Evolutionary conservation across 352 stramenopile species (phyloP), one percentile per base, ranked within the genome.

Genomic region (Phytophthora lateralis): DNA sequence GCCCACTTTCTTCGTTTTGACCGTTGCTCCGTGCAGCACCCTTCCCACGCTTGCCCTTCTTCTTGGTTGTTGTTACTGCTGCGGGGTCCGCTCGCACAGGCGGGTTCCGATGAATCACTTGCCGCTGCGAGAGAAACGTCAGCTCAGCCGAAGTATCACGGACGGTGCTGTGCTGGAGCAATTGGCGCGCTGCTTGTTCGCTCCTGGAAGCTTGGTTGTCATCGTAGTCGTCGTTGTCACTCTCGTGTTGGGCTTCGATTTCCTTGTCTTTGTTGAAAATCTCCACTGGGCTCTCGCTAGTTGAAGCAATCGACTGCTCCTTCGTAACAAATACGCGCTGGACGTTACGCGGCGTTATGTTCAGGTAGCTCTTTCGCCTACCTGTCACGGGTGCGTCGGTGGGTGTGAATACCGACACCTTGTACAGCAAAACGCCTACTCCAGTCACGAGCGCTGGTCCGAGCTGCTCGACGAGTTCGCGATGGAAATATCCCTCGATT

Each of bases 401-500:
- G 3, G 80, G 82, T 2, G 75, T 78, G 45, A 90, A 91, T 26
- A 88, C 67, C 1, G 80, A 88, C 12, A 95, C 84, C 4, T 93
- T 77, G 24, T 83, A 75, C 0, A 95, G 67, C n/a, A 90, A 10
- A 26, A 92, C 51, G 6, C 63, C 86, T 0, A 71, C 74, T 9
- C 81, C 81, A 20, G 61, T 71, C 29, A 75, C 60, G 0, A 95
- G 52, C 8, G 79, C 78, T 35, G 82, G 70, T 0, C 82, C 84
- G 20, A 93, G 62, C 18, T 85, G 78, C 57, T 92, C 81, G 27
- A 92, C 84, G 7, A 93, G 73, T 27, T 92, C 82, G 0, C 80
- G 82, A 50, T 95, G 86, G 20, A 95, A 92, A 41, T 95, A 95
- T 6, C 84, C 82, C 11, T 92, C 80, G 6, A 93, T 77, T 59